Percentiles rank a stretch among this genome's conserved stretches.
Conservation (phyloP, 1,284 basidiomycete genomes). For the Ganoderma lucidum region DNA sequence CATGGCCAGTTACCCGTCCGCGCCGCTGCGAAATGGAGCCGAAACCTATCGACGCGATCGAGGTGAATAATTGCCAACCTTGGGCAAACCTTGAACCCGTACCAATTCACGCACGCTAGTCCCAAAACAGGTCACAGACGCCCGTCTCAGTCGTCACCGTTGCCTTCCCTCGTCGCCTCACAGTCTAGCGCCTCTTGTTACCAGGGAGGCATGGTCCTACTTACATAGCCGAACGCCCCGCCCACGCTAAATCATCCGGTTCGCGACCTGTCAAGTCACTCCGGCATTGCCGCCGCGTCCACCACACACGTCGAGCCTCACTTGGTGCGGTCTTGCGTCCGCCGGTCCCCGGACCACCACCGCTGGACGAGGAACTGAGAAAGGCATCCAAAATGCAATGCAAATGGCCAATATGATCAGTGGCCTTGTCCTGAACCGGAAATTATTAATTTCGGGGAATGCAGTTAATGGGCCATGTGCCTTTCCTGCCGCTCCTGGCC, state of each 20-base stretch:
- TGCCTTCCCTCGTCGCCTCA: neutral
- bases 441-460: neutral
- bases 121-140: slow-evolving; percentile 33
- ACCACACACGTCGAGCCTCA: slow-evolving; percentile 5
- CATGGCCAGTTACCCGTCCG: slow-evolving; percentile 30
- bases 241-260: slow-evolving; percentile 29
- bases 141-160: slow-evolving; percentile 26
- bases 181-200: slow-evolving; percentile 36
- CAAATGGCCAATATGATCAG: neutral
- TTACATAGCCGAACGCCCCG: slow-evolving; percentile 30
- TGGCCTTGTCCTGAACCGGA: neutral
- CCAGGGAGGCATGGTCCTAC: slow-evolving; percentile 27
- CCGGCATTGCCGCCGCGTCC: slow-evolving; percentile 24
- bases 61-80: slow-evolving; percentile 33
- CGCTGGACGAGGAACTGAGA: neutral
- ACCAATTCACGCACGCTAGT: slow-evolving; percentile 32
- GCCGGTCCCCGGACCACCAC: neutral
- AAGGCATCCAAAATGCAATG: slow-evolving; percentile 1
- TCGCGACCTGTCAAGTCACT: slow-evolving; percentile 29
- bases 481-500: slow-evolving; percentile 25
- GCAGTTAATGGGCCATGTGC: slow-evolving; percentile 15
- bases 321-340: no score
- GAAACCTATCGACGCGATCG: slow-evolving; percentile 37
- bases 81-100: slow-evolving; percentile 34
- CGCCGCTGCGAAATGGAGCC: slow-evolving; percentile 34